A percentile compares a stretch with the other conserved stretches of the same genome.
Evolutionary conservation across 345 rosid genomes (phyloP).

Genomic region (Populus davidiana): DNA sequence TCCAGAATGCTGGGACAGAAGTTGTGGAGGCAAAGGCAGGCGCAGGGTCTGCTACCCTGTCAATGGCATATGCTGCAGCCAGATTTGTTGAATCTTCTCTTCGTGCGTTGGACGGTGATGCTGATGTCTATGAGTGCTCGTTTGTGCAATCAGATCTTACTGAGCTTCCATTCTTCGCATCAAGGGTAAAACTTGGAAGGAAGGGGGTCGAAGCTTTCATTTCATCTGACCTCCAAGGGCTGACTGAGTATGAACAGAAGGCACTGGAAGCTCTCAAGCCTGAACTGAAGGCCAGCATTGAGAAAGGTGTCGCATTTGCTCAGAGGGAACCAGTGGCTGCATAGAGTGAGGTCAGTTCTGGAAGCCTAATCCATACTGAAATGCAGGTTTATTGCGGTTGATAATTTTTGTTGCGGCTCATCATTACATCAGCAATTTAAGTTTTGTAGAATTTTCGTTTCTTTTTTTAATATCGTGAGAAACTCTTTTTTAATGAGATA

Average conservation of each 20-base stretch:
- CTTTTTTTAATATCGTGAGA: not conserved
- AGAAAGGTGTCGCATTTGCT: slow-evolving; percentile 74
- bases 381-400: not conserved
- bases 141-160: slow-evolving; percentile 72
- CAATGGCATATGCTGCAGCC: slow-evolving; percentile 98
- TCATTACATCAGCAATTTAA: slow-evolving; percentile 19
- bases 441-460: slow-evolving; percentile 33
- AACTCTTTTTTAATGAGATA: slow-evolving; percentile 4
- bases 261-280: slow-evolving; percentile 78
- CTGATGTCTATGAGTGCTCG: slow-evolving; percentile 78
- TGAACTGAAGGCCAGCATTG: slow-evolving; percentile 79
- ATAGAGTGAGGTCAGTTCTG: slow-evolving; percentile 9
- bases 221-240: slow-evolving; percentile 62
- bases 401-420: slow-evolving; percentile 12
- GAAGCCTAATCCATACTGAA: not conserved
- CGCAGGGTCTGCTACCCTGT: slow-evolving; percentile 92
- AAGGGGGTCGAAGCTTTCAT: slow-evolving; percentile 78
- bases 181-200: slow-evolving; percentile 79
- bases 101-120: slow-evolving; percentile 88
- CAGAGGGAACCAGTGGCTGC: slow-evolving; percentile 63
- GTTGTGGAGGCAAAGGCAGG: slow-evolving; percentile 98
- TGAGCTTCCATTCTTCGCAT: slow-evolving; percentile 87
- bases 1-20: slow-evolving; percentile 93
- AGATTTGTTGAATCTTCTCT: slow-evolving; percentile 96
- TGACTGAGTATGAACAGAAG: slow-evolving; percentile 75